phyloP scores from a whole-genome alignment of 169 alveolate genomes.

The Babesia divergens region DNA sequence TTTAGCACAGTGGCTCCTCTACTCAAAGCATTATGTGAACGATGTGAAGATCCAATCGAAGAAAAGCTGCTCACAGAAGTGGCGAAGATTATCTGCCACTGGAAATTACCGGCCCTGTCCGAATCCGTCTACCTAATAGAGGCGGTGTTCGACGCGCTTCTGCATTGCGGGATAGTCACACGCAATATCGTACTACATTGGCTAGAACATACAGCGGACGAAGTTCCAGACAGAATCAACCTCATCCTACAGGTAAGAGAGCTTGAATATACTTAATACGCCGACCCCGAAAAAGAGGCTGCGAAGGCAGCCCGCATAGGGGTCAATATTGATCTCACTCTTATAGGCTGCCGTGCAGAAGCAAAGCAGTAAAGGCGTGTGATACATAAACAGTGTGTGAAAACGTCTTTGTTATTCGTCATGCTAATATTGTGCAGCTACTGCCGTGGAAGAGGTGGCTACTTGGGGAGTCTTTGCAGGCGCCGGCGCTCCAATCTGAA shows the following conservation, averaged over 20 bases:
- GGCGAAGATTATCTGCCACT: conserved; percentile 36
- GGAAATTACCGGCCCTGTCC: conserved; percentile 57
- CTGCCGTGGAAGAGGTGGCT: conserved; percentile 65
- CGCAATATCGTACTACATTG: conserved; percentile 34
- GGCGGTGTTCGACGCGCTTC: conserved; percentile 61
- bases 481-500: conserved; percentile 1
- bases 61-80: conserved; percentile 47
- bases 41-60: conserved; percentile 18
- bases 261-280: neutral
- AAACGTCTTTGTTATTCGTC: neutral
- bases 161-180: conserved; percentile 19
- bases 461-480: conserved; percentile 38
- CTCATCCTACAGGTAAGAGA: conserved; percentile 54
- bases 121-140: conserved; percentile 56
- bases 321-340: conserved; percentile 27
- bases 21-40: conserved; percentile 12
- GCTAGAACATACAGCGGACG: conserved; percentile 45
- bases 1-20: conserved; percentile 21
- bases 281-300: conserved; percentile 32
- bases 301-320: conserved; percentile 8
- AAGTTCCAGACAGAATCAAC: conserved; percentile 55
- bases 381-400: neutral
- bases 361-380: conserved; percentile 47
- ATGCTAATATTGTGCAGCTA: conserved; percentile 23
- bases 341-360: conserved; percentile 13